Evolutionary conservation across 352 stramenopile genomes (phyloP), one percentile per base, ranked within the genome.

Genomic region (Globisporangium canariense): DNA sequence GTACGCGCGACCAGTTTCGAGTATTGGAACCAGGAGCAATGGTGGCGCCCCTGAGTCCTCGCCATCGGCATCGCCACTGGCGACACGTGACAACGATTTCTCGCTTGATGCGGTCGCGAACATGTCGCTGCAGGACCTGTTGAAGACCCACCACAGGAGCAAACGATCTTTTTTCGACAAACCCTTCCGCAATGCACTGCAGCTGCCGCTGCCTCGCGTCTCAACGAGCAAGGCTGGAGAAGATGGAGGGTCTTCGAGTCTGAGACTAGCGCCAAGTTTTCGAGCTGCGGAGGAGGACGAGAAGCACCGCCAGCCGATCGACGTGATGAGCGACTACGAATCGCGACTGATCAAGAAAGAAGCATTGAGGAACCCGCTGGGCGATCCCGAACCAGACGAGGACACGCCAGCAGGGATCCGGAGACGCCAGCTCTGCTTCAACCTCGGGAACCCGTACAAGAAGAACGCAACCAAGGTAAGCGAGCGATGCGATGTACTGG

Each of bases 261-360:
- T 90, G 50, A 86, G 86, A 53, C 59, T 92, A 4, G 72, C 77
- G 2, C 81, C 84, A 32, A 89, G 84, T 63, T 77, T 75, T 59
- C 78, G 75, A 46, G 81, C 81, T 20, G 64, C 75, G 4, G 79
- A 91, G 60, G 80, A 96, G 60, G 83, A 94, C 58, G 82, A 91
- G 55, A 94, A 93, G 65, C 86, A 94, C 58, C 79, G 78, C 13
- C 81, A 94, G 43, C 85, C 88, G 4, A 94, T 96, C 50, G 88
- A 94, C 30, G 81, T 89, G 4, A 96, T 96, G 88, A 93, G 86
- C 59, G 86, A 96, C 60, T 96, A 96, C 64, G 86, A 94, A 32
- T 93, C 88, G 0, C 77, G 85, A n/a, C 49, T 93, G 30, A 78
- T 96, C 51, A 94, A 91, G 67, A 96, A 94, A 53, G 88, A 96